These are phyloP conservation scores for Boeremia exigua DNA, from an alignment of 2,329 filamentous ascomycete species.

Conservation along the genomic window DNA sequence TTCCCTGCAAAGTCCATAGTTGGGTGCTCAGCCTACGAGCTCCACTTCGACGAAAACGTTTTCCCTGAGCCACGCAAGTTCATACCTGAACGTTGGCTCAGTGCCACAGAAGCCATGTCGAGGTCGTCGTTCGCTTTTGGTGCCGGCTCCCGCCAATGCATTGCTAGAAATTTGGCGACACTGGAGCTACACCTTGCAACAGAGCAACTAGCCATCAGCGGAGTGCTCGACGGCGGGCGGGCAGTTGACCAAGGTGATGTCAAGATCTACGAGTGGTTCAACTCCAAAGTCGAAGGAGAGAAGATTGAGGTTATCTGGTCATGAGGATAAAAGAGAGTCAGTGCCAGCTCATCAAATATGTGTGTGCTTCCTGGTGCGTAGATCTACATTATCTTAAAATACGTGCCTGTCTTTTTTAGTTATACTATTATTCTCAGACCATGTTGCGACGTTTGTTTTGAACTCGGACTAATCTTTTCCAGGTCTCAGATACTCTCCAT, in stretches of 20 bases:
- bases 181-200: constrained; percentile 40
- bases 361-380: not conserved
- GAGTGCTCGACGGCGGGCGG: constrained; percentile 54
- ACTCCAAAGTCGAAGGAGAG: constrained; percentile 58
- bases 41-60: constrained; percentile 31
- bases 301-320: constrained; percentile 50
- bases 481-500: too few species aligned
- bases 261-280: constrained; percentile 64
- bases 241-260: constrained; percentile 49
- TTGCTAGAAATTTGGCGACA: constrained; percentile 41
- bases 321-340: not conserved
- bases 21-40: constrained; percentile 37
- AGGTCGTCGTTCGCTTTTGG: constrained; percentile 42
- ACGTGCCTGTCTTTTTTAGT: too few species aligned
- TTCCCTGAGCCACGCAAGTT: constrained; percentile 29
- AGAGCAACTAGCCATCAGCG: constrained; percentile 51
- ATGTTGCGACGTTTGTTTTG: too few species aligned
- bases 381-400: too few species aligned
- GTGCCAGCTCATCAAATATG: not conserved
- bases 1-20: constrained; percentile 35
- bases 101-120: constrained; percentile 39
- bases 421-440: too few species aligned
- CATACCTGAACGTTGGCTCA: constrained; percentile 43
- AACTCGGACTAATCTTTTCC: too few species aligned
- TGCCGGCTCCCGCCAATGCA: constrained; percentile 39